phyloP scores from a whole-genome alignment of 2,329 filamentous ascomycete species.

The Fusarium agapanthi region DNA sequence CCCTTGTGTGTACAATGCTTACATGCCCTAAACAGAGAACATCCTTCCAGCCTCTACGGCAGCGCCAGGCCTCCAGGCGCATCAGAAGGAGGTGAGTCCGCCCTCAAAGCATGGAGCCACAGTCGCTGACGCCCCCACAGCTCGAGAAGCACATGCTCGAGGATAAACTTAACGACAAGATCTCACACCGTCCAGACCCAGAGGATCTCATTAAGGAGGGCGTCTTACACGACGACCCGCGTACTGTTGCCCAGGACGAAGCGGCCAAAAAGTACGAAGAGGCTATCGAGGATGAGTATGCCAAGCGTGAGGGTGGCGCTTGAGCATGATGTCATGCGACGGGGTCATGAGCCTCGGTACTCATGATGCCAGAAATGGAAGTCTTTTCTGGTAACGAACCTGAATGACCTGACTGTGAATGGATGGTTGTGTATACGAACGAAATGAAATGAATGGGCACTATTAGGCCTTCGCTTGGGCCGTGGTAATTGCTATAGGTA shows the following conservation, averaged over 20 bases:
- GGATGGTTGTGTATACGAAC: neutral
- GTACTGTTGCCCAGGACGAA: constrained; percentile 49
- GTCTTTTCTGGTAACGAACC: constrained; percentile 3
- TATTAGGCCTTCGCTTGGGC: neutral
- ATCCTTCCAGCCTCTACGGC: constrained; percentile 83
- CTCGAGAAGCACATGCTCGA: constrained; percentile 88
- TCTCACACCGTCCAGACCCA: constrained; percentile 78
- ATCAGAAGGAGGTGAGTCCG: constrained; percentile 74
- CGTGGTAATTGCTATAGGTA: constrained; percentile 8
- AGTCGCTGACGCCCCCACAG: constrained; percentile 43
- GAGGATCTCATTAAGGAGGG: constrained; percentile 82
- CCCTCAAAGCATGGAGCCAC: neutral
- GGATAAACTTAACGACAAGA: constrained; percentile 86
- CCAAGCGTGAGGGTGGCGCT: constrained; percentile 69
- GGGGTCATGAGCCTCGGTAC: constrained; percentile 28
- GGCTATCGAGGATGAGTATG: constrained; percentile 71
- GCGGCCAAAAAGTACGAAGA: constrained; percentile 66
- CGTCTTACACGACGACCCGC: constrained; percentile 76
- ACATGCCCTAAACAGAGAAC: constrained; percentile 67
- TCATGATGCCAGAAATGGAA: constrained; percentile 11
- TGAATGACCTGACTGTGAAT: constrained; percentile 3
- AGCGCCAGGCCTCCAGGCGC: constrained; percentile 80
- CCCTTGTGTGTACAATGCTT: constrained; percentile 43
- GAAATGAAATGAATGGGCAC: constrained; percentile 4
- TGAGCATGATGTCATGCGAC: constrained; percentile 49